These are phyloP conservation scores for Diaporthe australafricana DNA, from an alignment of 2,329 filamentous ascomycete genomes.

Conservation along the genomic window DNA sequence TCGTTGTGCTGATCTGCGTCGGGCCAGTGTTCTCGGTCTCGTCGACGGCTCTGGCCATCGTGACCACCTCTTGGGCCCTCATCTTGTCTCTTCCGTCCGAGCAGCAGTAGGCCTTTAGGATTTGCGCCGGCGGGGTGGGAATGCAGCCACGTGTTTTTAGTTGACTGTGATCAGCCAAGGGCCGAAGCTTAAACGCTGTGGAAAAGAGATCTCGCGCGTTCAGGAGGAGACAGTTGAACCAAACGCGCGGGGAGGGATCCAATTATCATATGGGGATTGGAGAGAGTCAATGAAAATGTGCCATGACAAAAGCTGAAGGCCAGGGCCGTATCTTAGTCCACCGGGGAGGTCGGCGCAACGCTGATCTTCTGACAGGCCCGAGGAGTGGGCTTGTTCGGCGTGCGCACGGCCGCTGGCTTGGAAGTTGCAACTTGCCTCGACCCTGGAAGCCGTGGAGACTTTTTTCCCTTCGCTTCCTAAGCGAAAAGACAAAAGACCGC, in stretches of 20 bases:
- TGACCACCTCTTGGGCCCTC: conserved; percentile 1
- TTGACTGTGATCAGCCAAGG: neutral
- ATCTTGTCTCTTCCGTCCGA: neutral
- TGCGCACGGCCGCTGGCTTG: conserved; percentile 4
- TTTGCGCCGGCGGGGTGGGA: neutral
- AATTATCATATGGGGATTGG: neutral
- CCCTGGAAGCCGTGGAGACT: conserved; percentile 4
- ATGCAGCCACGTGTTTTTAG: neutral
- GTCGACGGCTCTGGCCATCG: conserved; percentile 1
- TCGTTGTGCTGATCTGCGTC: conserved; percentile 31
- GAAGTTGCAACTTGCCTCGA: conserved; percentile 9
- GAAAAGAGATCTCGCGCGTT: neutral
- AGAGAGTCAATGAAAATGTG: neutral
- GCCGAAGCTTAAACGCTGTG: neutral
- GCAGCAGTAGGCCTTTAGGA: conserved; percentile 14
- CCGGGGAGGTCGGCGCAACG: neutral
- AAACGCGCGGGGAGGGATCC: neutral
- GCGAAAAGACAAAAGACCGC: neutral
- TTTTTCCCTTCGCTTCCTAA: conserved; percentile 11
- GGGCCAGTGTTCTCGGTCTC: conserved; percentile 17
- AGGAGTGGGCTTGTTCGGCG: conserved; percentile 3
- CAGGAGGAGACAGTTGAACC: neutral
- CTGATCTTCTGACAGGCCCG: conserved; percentile 7
- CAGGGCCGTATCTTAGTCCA: neutral
- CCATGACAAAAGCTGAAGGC: neutral